Evolutionary conservation across 805 yeast species (phyloP), one percentile per base, ranked within the genome.

Genomic region (Wickerhamiella alocasiicola): DNA sequence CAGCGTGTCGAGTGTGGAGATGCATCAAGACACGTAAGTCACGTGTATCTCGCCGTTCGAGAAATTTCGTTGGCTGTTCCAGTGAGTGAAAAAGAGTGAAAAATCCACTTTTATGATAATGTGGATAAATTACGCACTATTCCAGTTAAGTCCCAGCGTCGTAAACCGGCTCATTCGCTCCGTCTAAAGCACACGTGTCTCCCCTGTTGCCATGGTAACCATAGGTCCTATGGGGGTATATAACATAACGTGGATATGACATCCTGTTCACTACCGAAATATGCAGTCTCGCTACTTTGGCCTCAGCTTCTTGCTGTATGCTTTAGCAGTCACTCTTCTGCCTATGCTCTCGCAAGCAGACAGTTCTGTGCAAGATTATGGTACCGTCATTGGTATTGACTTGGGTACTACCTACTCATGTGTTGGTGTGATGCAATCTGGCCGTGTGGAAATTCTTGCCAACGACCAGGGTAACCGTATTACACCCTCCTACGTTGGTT

Each of bases 391-490:
- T 52, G 94, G 97, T 66, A 88, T 88, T 59, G 97, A 88, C 70
- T 73, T 88, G 67, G 98, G 98, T 62, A 87, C 96, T 46, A 87
- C 96, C 2, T 87, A 87, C 67, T 85, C 95, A 1, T 87, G 96
- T 76, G 96, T 87, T 43, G 96, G 95, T 52, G 84, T 74, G 36
- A 74, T 76, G 80, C 73, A 72, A 55, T 74, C 77, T 53, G 93
- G 87, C 56, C 72, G 85, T 57, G 94, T 88, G 39, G 96, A 85
- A 60, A 85, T 85, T 54, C 70, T 85, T 49, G 94, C 95, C 49
- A 85, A 85, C 59, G 95, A 85, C 65, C 96, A 85, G 68, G 96
- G 96, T 69, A 83, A 84, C 68, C 81, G 96, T 72, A 85, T 87
- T 54, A 85, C 96, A 15, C 96, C 96, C 20, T 83, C 94, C 1